phyloP scores from a whole-genome alignment of 208 protist species.

The Acanthamoeba divionensis region DNA sequence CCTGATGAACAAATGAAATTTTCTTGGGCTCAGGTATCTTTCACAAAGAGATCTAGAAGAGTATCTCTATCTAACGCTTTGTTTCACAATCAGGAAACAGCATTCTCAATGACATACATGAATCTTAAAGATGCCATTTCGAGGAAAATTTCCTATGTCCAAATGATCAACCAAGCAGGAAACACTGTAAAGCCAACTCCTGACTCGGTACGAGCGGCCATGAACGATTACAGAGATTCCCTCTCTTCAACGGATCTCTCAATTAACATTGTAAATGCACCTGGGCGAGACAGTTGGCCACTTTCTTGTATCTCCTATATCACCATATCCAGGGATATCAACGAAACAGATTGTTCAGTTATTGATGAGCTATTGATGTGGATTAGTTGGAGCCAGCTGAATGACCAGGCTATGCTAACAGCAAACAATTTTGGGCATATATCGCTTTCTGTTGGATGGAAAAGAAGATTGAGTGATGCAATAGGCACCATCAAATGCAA shows the following conservation, averaged over 20 bases:
- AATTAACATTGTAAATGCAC: neutral
- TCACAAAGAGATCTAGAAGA: neutral
- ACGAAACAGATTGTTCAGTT: neutral
- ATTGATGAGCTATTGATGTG: neutral
- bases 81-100: neutral
- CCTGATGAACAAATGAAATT: neutral
- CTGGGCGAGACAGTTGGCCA: neutral
- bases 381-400: neutral
- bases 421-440: neutral
- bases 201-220: neutral
- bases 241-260: neutral
- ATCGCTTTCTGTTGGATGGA: neutral
- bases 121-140: neutral
- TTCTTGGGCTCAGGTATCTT: neutral
- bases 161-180: neutral
- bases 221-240: neutral
- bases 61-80: neutral
- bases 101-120: neutral
- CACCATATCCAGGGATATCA: neutral
- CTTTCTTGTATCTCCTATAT: neutral
- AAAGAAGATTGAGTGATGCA: neutral
- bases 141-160: neutral
- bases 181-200: neutral
- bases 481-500: slow-evolving; percentile 6
- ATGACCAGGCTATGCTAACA: neutral